Conservation (phyloP, 2,329 filamentous ascomycete genomes). For the Biscogniauxia sp. region DNA sequence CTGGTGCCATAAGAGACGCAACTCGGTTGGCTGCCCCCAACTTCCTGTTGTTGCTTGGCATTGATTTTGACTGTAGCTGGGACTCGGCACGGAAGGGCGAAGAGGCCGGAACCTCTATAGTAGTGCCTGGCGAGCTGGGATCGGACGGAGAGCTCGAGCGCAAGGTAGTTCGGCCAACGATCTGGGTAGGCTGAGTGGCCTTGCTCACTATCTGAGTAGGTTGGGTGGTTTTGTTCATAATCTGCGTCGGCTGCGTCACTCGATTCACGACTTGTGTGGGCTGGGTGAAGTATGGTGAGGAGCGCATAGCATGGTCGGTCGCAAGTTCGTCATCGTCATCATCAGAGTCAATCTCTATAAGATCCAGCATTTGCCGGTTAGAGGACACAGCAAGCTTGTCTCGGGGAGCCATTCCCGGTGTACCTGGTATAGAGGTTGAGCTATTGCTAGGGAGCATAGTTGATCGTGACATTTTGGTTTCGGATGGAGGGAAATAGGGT, state of each 20-base stretch:
- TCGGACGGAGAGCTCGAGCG: slow-evolving; percentile 33
- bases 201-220: slow-evolving; percentile 40
- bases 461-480: slow-evolving; percentile 11
- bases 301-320: slow-evolving; percentile 34
- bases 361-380: background rate
- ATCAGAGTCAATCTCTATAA: slow-evolving; percentile 33
- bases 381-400: slow-evolving; percentile 4
- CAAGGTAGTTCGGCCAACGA: slow-evolving; percentile 38
- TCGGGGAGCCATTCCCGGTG: slow-evolving; percentile 13
- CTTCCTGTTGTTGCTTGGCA: slow-evolving; percentile 15
- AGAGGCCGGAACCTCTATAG: slow-evolving; percentile 82
- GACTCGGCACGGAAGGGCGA: slow-evolving; percentile 63
- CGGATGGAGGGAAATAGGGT: background rate
- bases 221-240: slow-evolving; percentile 44
- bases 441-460: slow-evolving; percentile 11
- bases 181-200: slow-evolving; percentile 39
- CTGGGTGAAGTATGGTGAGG: slow-evolving; percentile 48
- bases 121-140: slow-evolving; percentile 42
- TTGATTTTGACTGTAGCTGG: slow-evolving; percentile 26
- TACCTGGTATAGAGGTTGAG: slow-evolving; percentile 14
- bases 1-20: slow-evolving; percentile 68
- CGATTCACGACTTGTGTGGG: slow-evolving; percentile 35
- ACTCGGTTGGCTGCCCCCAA: slow-evolving; percentile 37
- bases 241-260: slow-evolving; percentile 60
- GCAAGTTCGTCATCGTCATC: slow-evolving; percentile 46